Conservation (phyloP, 805 yeast genomes). For the Barnettozyma vustinii region DNA sequence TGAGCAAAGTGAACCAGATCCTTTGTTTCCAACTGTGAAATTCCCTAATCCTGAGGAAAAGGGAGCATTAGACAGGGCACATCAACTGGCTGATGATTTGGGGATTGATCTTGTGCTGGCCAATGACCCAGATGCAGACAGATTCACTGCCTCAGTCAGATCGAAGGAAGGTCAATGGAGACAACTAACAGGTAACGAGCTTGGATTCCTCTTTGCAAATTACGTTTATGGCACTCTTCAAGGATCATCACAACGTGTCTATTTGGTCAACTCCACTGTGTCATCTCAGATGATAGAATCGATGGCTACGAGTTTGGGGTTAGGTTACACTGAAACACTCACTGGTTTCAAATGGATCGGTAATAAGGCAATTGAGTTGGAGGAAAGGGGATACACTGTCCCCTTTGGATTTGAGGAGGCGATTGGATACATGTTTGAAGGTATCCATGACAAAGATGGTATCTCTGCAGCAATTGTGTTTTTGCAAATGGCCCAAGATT, state of each 20-base stretch:
- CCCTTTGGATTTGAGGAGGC: slow-evolving; percentile 97
- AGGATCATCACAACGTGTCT: slow-evolving; percentile 32
- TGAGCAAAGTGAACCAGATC: slow-evolving; percentile 74
- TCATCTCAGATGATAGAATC: slow-evolving; percentile 75
- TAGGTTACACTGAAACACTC: slow-evolving; percentile 70
- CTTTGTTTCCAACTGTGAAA: slow-evolving; percentile 75
- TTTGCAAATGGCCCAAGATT: slow-evolving; percentile 56
- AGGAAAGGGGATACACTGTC: slow-evolving; percentile 55
- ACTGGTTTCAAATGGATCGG: slow-evolving; percentile 99
- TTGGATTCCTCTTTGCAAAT: slow-evolving; percentile 80
- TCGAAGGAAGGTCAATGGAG: slow-evolving; percentile 44
- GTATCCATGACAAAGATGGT: slow-evolving; percentile 91
- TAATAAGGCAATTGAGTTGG: slow-evolving; percentile 72
- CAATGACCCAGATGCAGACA: slow-evolving; percentile 95
- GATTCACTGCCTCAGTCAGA: slow-evolving; percentile 78
- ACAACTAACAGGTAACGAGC: slow-evolving; percentile 87
- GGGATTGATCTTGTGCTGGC: slow-evolving; percentile 61
- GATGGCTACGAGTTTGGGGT: slow-evolving; percentile 59
- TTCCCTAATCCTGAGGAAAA: slow-evolving; percentile 97
- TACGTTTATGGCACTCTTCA: slow-evolving; percentile 35
- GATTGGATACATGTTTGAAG: slow-evolving; percentile 85
- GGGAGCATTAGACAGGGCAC: slow-evolving; percentile 80
- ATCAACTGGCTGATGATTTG: slow-evolving; percentile 47
- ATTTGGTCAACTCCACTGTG: slow-evolving; percentile 82
- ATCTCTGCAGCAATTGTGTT: slow-evolving; percentile 74